Base-by-base conservation (phyloP, 805 yeast genomes). In the Komagataella pastoris region DNA sequence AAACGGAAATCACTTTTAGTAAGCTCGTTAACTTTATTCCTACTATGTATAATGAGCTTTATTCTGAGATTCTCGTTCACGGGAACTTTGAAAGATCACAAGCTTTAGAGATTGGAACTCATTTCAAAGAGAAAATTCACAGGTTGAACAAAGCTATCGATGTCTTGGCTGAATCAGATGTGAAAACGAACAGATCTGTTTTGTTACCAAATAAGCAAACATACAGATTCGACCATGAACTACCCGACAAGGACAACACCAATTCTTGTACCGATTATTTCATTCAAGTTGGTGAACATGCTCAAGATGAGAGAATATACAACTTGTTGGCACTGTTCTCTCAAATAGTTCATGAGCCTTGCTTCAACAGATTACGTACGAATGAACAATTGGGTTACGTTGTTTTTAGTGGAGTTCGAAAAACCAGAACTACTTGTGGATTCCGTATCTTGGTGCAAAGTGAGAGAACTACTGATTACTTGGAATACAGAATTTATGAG, bases 361-460 rank as follows among this genome's bases (percentile, higher is more conserved):
- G 91, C 53, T 93, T 91, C 67, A 83, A 88, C 61, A 85, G 85
- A 55, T 74, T 91, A 53, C 78, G 99, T 66, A 91, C 99, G 6
- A 84, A 88, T 59, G 98, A 91, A 68, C 98, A 93, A 65, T 74
- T 91, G 36, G 99, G 99, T 2, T 91, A 91, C 61, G 89, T 91
- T 55, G 99, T 91, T 0, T 88, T 88, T 62, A 81, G 93, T 47
- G 86, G 95, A 0, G 69, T 76, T 23, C 71, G 84, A 54, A 74
- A 74, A 54, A 77, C 87, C 3, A 77, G 95, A 61, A 83, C 93
- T 19, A 77, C 84, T 5, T 74, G 79, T 62, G 90, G 91, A 12
- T 76, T 81, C 57, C 74, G 93, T 59, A 66, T 93, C 12, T 69
- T 90, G 57, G 75, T 90, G 50, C 99, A 91, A 68, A 83, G 93